phyloP scores from a whole-genome alignment of 192 early-diverging fungal genomes.

The Spizellomyces sp. region DNA sequence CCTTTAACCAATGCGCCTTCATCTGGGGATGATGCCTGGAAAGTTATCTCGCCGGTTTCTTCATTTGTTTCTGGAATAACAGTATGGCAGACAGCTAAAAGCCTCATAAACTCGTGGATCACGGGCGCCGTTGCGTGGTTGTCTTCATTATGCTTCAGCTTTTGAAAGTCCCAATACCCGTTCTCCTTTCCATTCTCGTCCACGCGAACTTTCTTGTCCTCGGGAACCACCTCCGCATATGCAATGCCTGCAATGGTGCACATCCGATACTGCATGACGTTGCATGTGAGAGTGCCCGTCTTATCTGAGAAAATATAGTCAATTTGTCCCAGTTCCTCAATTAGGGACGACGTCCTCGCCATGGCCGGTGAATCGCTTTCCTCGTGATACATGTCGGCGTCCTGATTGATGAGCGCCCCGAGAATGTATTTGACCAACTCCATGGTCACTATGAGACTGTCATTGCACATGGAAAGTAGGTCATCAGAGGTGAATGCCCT shows the following conservation, averaged over 20 bases:
- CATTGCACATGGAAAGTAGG: background rate
- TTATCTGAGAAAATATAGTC: conserved; percentile 99
- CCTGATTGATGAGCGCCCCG: conserved; percentile 84
- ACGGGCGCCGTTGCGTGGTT: conserved; percentile 59
- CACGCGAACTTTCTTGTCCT: conserved; percentile 74
- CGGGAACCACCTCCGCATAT: conserved; percentile 88
- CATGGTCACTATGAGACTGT: conserved; percentile 95
- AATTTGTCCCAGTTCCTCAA: conserved; percentile 95
- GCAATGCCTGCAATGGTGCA: conserved; percentile 90
- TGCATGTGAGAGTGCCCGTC: conserved; percentile 65
- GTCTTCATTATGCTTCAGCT: conserved; percentile 41
- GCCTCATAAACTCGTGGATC: conserved; percentile 87
- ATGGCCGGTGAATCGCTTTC: conserved; percentile 88
- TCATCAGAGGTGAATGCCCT: background rate
- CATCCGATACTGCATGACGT: conserved; percentile 59
- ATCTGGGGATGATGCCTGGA: conserved; percentile 96
- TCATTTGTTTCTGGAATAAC: conserved; percentile 89
- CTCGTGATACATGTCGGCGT: conserved; percentile 97
- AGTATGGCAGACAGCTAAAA: conserved; percentile 94
- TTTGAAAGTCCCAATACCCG: conserved; percentile 54
- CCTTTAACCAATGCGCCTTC: conserved; percentile 90
- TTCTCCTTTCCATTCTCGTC: conserved; percentile 70
- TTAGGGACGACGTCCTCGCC: conserved; percentile 87
- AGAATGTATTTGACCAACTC: conserved; percentile 96
- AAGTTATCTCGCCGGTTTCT: conserved; percentile 72